Conservation (phyloP, 805 yeast genomes). For the Metschnikowia peoriensis region DNA sequence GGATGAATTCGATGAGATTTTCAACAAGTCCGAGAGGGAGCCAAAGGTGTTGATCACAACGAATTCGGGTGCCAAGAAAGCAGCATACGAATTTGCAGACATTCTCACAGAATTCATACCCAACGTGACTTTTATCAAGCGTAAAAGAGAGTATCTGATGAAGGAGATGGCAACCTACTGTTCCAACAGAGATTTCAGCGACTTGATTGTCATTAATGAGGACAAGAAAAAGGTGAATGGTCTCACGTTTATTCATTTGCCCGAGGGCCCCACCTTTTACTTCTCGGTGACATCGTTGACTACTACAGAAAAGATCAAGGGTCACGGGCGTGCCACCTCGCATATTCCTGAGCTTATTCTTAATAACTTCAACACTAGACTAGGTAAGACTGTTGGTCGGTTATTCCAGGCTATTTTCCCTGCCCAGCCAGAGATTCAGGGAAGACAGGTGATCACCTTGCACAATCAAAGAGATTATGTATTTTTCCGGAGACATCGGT, state of each 20-base stretch:
- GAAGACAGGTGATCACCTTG: slow-evolving; percentile 91
- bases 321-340: slow-evolving; percentile 88
- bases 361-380: slow-evolving; percentile 87
- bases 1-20: slow-evolving; percentile 52
- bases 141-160: slow-evolving; percentile 80
- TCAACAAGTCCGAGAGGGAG: slow-evolving; percentile 35
- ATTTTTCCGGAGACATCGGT: slow-evolving; percentile 93
- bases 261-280: slow-evolving; percentile 93
- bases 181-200: slow-evolving; percentile 80
- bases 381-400: slow-evolving; percentile 92
- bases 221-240: slow-evolving; percentile 93
- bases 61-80: slow-evolving; percentile 77
- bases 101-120: slow-evolving; percentile 82
- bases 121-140: slow-evolving; percentile 78
- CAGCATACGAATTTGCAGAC: slow-evolving; percentile 89
- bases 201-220: slow-evolving; percentile 85
- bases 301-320: slow-evolving; percentile 71
- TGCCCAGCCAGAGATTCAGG: slow-evolving; percentile 88
- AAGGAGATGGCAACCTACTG: slow-evolving; percentile 85
- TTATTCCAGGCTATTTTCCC: slow-evolving; percentile 92
- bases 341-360: slow-evolving; percentile 90
- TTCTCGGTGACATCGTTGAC: slow-evolving; percentile 77
- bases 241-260: slow-evolving; percentile 87
- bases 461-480: slow-evolving; percentile 96
- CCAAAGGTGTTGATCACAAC: slow-evolving; percentile 93